Evolutionary conservation across 768 basidiomycete species (phyloP).

Genomic region (Leccinum truebloodii): DNA sequence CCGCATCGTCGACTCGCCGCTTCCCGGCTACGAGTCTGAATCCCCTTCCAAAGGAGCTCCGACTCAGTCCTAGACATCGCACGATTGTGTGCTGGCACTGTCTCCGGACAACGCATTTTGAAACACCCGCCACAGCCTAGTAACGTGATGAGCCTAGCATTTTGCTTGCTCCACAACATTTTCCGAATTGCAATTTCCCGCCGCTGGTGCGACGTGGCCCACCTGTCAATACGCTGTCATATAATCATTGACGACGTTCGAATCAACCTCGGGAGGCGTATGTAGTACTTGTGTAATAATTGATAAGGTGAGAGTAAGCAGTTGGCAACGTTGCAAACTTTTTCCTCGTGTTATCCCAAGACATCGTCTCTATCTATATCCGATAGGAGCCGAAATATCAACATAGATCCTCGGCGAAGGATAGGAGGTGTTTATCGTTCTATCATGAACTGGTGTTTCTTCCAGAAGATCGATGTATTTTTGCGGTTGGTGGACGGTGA

Average conservation of each 20-base stretch:
- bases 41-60: too few relatives aligned
- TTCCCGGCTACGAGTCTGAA: background rate
- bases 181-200: too few relatives aligned
- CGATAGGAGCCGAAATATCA: background rate
- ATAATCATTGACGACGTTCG: background rate
- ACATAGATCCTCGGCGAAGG: background rate
- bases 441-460: background rate
- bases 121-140: too few relatives aligned
- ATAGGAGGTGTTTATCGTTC: background rate
- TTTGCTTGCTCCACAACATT: too few relatives aligned
- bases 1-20: background rate
- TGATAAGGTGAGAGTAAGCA: background rate
- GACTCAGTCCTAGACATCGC: too few relatives aligned
- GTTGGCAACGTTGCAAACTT: background rate
- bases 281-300: background rate
- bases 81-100: too few relatives aligned
- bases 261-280: background rate
- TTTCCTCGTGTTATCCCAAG: background rate
- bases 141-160: too few relatives aligned
- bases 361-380: background rate
- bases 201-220: too few relatives aligned
- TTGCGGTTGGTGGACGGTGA: background rate
- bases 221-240: background rate
- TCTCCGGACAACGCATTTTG: too few relatives aligned
- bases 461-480: background rate